Percentiles rank a stretch among this genome's conserved stretches.
Evolutionary conservation across 2,329 filamentous ascomycete species (phyloP).

Genomic region (Cordyceps tenuipes): DNA sequence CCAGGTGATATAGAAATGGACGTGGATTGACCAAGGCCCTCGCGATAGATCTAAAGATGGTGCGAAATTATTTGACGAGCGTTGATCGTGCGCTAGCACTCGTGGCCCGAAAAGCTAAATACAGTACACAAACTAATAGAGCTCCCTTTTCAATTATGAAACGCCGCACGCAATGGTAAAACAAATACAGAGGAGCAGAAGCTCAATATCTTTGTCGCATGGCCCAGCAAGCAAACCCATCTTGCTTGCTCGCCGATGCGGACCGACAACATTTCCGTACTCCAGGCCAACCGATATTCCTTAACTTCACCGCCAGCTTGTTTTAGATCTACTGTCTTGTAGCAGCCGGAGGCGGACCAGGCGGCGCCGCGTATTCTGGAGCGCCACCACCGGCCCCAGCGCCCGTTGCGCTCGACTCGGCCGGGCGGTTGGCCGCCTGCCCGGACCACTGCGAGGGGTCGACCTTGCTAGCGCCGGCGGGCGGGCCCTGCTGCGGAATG

Average conservation of each 20-base stretch:
- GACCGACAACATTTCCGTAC: neutral
- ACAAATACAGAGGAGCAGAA: neutral
- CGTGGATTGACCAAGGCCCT: slow-evolving; percentile 36
- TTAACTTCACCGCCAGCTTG: neutral
- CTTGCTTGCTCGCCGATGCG: neutral
- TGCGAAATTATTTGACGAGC: neutral
- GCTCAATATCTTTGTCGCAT: neutral
- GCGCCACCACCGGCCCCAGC: neutral
- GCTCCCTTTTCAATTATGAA: neutral
- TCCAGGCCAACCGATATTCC: neutral
- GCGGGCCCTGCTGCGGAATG: slow-evolving; percentile 27
- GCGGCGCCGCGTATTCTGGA: slow-evolving; percentile 31
- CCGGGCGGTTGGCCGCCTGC: slow-evolving; percentile 17
- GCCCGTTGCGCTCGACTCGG: slow-evolving; percentile 19
- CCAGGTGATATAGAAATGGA: slow-evolving; percentile 60
- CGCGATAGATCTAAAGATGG: neutral
- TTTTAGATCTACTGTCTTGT: neutral
- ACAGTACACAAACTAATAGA: neutral
- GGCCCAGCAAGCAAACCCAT: neutral
- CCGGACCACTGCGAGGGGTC: slow-evolving; percentile 40
- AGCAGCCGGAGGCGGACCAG: slow-evolving; percentile 38
- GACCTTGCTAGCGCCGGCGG: slow-evolving; percentile 42
- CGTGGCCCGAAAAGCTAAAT: neutral
- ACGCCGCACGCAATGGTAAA: slow-evolving; percentile 8
- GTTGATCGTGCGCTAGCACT: neutral